Conservation (phyloP, 2,329 filamentous ascomycete species). For the Aspergillus puulaauensis region DNA sequence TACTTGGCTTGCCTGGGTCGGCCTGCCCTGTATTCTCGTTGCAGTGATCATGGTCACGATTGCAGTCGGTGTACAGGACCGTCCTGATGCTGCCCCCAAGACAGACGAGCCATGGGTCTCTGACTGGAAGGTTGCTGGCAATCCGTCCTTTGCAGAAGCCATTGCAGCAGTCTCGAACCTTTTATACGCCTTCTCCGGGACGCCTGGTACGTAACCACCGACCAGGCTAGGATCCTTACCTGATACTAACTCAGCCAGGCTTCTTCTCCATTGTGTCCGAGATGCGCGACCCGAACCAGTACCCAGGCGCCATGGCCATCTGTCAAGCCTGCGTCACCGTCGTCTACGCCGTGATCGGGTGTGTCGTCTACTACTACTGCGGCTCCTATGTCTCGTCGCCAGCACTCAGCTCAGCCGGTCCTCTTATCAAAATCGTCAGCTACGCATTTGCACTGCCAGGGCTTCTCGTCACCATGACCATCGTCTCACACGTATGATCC, state of each 20-base stretch:
- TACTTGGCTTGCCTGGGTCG: constrained; percentile 36
- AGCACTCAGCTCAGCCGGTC: constrained; percentile 45
- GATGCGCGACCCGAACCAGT: constrained; percentile 33
- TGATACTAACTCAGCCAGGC: neutral
- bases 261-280: constrained; percentile 39
- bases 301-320: constrained; percentile 26
- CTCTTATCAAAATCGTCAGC: constrained; percentile 40
- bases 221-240: no score
- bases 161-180: constrained; percentile 24
- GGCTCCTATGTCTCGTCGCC: constrained; percentile 46
- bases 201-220: constrained; percentile 4
- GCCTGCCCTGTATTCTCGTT: constrained; percentile 4
- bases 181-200: constrained; percentile 23
- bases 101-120: neutral
- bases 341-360: constrained; percentile 32
- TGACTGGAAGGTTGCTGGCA: neutral
- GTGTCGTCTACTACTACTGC: constrained; percentile 46
- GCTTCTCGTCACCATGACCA: constrained; percentile 22
- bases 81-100: neutral
- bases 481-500: constrained; percentile 15
- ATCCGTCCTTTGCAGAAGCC: constrained; percentile 19
- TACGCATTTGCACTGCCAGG: constrained; percentile 38
- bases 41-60: neutral
- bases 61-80: neutral
- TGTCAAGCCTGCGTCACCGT: constrained; percentile 32